Percentiles rank a stretch among this genome's conserved stretches.
phyloP scores from a whole-genome alignment of 805 yeast species.

The Candida schatavii region DNA sequence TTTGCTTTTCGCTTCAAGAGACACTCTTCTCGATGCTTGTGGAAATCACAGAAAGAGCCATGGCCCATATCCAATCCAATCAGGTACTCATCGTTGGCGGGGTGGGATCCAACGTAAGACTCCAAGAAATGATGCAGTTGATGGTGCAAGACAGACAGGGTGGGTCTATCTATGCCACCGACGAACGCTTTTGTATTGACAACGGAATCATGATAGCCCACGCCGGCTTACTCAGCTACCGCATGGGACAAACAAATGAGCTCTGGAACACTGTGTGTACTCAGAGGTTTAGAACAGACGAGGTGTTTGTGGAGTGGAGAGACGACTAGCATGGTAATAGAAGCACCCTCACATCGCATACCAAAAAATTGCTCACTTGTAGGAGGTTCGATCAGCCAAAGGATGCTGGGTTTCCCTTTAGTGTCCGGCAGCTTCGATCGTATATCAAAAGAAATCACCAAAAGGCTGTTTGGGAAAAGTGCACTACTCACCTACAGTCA shows the following conservation, averaged over 20 bases:
- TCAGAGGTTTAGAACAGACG: slow-evolving; percentile 92
- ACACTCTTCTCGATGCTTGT: slow-evolving; percentile 93
- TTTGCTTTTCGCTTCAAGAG: slow-evolving; percentile 92
- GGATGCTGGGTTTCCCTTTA: background rate
- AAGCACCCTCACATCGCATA: no score
- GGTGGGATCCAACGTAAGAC: slow-evolving; percentile 90
- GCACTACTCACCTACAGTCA: slow-evolving; percentile 16
- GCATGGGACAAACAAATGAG: slow-evolving; percentile 70
- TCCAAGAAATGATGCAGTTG: slow-evolving; percentile 94
- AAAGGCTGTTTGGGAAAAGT: background rate
- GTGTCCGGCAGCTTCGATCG: background rate
- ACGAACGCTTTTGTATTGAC: slow-evolving; percentile 94
- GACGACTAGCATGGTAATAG: slow-evolving; percentile 39
- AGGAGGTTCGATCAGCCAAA: background rate
- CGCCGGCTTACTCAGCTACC: slow-evolving; percentile 83
- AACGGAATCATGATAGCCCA: slow-evolving; percentile 99
- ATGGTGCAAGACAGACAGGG: slow-evolving; percentile 84
- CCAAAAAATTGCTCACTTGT: background rate
- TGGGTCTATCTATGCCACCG: slow-evolving; percentile 91
- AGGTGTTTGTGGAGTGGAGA: slow-evolving; percentile 88
- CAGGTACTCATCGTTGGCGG: slow-evolving; percentile 97
- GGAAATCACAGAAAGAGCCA: slow-evolving; percentile 95
- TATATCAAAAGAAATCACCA: background rate
- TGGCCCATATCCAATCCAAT: slow-evolving; percentile 91
- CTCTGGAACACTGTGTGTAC: slow-evolving; percentile 79